phyloP scores from a whole-genome alignment of 768 basidiomycete species.

The Chiua virens region DNA sequence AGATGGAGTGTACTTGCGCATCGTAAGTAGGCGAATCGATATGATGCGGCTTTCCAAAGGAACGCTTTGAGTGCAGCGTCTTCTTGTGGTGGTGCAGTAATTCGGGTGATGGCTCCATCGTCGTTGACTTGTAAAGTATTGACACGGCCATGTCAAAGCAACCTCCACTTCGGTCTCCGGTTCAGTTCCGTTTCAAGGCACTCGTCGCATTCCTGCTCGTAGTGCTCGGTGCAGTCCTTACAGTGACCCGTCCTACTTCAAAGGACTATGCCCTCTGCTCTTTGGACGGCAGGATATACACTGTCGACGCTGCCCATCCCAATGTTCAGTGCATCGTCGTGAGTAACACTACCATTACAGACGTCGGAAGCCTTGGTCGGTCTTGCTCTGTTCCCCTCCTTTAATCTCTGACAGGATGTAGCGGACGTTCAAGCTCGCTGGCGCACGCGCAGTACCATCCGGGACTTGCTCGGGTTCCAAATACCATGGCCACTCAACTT shows the following conservation, averaged over 20 bases:
- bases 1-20: slow-evolving; percentile 44
- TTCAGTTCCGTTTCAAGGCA: background rate
- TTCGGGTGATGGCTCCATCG: slow-evolving; percentile 26
- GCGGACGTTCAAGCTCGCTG: slow-evolving; percentile 28
- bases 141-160: too few species aligned
- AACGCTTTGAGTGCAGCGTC: slow-evolving; percentile 49
- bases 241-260: background rate
- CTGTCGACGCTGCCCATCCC: slow-evolving; percentile 56
- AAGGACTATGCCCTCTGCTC: slow-evolving; percentile 61
- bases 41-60: slow-evolving; percentile 64
- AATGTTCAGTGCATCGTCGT: slow-evolving; percentile 64
- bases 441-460: slow-evolving; percentile 3
- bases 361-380: slow-evolving; percentile 49
- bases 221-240: slow-evolving; percentile 5
- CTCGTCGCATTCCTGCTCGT: slow-evolving; percentile 9
- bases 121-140: background rate
- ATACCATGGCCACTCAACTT: slow-evolving; percentile 25
- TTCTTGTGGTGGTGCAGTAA: slow-evolving; percentile 34
- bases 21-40: slow-evolving; percentile 77
- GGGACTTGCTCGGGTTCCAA: slow-evolving; percentile 5
- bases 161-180: too few species aligned
- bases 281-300: slow-evolving; percentile 54
- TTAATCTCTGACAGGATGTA: slow-evolving; percentile 3
- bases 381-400: background rate
- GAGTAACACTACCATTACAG: slow-evolving; percentile 44